Percentiles rank a stretch among this genome's conserved stretches.
phyloP scores from a whole-genome alignment of 129 eudicot genomes.

The Centrapalus pauciflorus region DNA sequence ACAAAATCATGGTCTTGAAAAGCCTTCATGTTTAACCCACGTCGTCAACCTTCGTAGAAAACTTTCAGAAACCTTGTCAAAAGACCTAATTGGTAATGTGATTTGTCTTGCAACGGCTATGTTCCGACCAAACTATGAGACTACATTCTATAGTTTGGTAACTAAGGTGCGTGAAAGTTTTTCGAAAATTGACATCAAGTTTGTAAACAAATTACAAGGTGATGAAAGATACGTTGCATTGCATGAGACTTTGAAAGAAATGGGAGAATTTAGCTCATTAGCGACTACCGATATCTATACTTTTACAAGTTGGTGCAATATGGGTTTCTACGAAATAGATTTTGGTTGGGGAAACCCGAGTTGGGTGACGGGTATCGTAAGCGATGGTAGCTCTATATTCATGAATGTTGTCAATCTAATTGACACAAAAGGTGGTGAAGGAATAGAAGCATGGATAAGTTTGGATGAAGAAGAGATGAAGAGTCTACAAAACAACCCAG shows the following conservation, averaged over 20 bases:
- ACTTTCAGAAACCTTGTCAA: conserved; percentile 1
- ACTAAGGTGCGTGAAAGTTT: background rate
- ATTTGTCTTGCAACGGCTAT: background rate
- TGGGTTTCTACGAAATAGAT: conserved; percentile 48
- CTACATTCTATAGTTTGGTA: background rate
- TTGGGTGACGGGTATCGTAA: conserved; percentile 35
- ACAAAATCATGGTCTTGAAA: too few species aligned
- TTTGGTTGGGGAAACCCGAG: conserved; percentile 53
- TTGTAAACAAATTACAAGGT: conserved; percentile 14
- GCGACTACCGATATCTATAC: conserved; percentile 24
- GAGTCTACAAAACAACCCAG: conserved; percentile 7
- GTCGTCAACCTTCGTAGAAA: conserved; percentile 1
- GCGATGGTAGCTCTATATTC: background rate
- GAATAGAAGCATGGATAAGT: conserved; percentile 39
- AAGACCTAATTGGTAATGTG: conserved; percentile 15
- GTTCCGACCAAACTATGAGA: background rate
- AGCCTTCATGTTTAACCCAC: too few species aligned
- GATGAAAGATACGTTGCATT: background rate
- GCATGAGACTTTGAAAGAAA: background rate
- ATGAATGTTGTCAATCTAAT: conserved; percentile 25
- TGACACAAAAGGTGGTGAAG: conserved; percentile 26
- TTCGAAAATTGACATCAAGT: background rate
- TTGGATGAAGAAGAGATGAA: conserved; percentile 17
- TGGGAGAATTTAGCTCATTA: background rate
- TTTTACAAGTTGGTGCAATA: conserved; percentile 58